Evolutionary conservation across 345 rosid species (phyloP).

Genomic region (Turnera subulata): DNA sequence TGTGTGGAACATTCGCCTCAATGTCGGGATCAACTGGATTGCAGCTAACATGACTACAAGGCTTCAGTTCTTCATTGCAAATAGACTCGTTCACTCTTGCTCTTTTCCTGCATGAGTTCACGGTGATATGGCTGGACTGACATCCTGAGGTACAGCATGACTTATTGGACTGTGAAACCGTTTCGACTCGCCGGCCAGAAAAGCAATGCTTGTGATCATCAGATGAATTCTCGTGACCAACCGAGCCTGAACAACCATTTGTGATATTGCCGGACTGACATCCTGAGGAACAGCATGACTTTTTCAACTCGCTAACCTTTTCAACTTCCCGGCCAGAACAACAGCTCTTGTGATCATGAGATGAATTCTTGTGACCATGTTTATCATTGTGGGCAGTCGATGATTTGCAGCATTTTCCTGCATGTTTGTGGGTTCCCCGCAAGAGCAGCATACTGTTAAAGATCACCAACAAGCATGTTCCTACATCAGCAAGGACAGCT

Average conservation of each 20-base stretch:
- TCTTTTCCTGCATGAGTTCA: background rate
- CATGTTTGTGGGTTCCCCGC: conserved; percentile 11
- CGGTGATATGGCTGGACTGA: background rate
- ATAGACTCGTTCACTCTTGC: background rate
- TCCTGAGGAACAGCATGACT: conserved; percentile 14
- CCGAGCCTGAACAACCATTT: no score
- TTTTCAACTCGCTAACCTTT: conserved; percentile 3
- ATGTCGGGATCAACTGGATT: background rate
- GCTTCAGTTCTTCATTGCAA: background rate
- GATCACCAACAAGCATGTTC: conserved; percentile 81
- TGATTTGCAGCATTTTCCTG: conserved; percentile 27
- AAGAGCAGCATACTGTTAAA: conserved; percentile 76
- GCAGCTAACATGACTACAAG: background rate
- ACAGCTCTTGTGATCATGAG: conserved; percentile 9
- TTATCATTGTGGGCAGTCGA: conserved; percentile 1
- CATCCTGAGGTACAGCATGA: conserved; percentile 17
- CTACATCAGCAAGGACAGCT: conserved; percentile 85
- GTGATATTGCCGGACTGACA: conserved; percentile 4
- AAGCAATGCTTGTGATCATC: conserved; percentile 9
- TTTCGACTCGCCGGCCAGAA: conserved; percentile 4
- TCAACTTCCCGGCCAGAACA: conserved; percentile 6
- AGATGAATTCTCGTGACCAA: conserved; percentile 4
- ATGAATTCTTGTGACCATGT: background rate
- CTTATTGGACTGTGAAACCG: background rate
- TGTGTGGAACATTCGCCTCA: conserved; percentile 2